phyloP scores from a whole-genome alignment of 371 early-diverging fungal species.

The Choanephora cucurbitarum region DNA sequence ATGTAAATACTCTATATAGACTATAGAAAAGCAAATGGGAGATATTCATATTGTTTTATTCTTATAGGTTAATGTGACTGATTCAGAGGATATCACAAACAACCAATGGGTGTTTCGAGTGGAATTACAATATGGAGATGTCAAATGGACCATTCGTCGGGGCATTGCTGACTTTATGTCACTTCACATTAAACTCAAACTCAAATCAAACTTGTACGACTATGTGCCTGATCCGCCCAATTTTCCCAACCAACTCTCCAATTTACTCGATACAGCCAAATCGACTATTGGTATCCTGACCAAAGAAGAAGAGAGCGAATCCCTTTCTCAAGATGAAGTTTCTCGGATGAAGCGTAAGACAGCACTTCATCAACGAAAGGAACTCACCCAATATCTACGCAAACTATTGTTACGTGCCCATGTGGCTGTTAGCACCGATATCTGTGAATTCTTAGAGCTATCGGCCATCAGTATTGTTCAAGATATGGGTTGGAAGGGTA shows the following conservation, averaged over 20 bases:
- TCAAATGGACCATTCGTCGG: conserved; percentile 79
- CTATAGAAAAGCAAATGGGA: conserved; percentile 3
- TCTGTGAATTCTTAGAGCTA: conserved; percentile 83
- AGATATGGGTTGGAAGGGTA: conserved; percentile 87
- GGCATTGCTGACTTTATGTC: conserved; percentile 70
- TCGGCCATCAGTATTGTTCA: conserved; percentile 74
- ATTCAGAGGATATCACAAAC: conserved; percentile 49
- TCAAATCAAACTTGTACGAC: conserved; percentile 46
- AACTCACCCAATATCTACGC: conserved; percentile 66
- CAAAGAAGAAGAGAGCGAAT: conserved; percentile 17
- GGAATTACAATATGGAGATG: conserved; percentile 78
- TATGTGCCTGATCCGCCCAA: conserved; percentile 45
- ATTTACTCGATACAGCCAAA: conserved; percentile 41
- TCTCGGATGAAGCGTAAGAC: conserved; percentile 5
- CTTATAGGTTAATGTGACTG: conserved; percentile 52
- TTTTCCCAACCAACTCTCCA: conserved; percentile 51
- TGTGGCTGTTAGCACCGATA: conserved; percentile 65
- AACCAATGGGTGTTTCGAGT: conserved; percentile 64
- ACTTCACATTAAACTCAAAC: conserved; percentile 65
- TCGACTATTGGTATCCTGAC: conserved; percentile 37
- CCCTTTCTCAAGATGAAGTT: background rate
- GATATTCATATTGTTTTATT: conserved; percentile 5
- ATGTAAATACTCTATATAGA: conserved; percentile 19
- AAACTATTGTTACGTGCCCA: conserved; percentile 61
- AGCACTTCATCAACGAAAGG: conserved; percentile 38